phyloP scores from a whole-genome alignment of 139 green algal species.

The Tetradesmus obliquus region DNA sequence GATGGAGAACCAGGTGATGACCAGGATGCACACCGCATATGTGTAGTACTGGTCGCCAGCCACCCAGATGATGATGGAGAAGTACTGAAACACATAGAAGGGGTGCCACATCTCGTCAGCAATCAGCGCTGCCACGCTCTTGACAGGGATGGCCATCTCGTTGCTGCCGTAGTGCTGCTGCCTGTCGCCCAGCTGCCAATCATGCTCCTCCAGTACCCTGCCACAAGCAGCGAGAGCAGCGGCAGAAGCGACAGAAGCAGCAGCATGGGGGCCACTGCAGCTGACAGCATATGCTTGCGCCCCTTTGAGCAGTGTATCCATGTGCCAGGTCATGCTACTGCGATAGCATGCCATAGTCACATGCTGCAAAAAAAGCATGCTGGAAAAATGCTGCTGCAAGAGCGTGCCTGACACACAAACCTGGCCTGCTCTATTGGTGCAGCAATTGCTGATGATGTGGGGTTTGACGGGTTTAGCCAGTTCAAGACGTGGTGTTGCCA shows the following conservation, averaged over 20 bases:
- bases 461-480: no score
- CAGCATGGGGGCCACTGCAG: background rate
- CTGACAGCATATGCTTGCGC: background rate
- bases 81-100: slow-evolving; percentile 68
- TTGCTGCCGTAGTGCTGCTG: slow-evolving; percentile 64
- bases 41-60: slow-evolving; percentile 62
- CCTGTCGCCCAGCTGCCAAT: slow-evolving; percentile 54
- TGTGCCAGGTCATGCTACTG: background rate
- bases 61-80: slow-evolving; percentile 64
- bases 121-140: slow-evolving; percentile 53
- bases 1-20: slow-evolving; percentile 75
- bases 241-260: background rate
- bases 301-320: background rate
- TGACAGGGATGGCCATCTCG: slow-evolving; percentile 66
- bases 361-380: background rate
- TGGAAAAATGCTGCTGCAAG: no score
- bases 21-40: slow-evolving; percentile 62
- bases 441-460: no score
- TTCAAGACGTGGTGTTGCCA: no score
- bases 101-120: slow-evolving; percentile 71
- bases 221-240: background rate
- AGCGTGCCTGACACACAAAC: no score
- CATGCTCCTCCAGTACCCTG: slow-evolving; percentile 42
- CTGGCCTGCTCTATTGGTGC: no score
- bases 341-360: background rate